Percentiles rank a stretch among this genome's conserved stretches.
Conservation (phyloP, 148 eudicot genomes). For the Chenopodium formosanum region DNA sequence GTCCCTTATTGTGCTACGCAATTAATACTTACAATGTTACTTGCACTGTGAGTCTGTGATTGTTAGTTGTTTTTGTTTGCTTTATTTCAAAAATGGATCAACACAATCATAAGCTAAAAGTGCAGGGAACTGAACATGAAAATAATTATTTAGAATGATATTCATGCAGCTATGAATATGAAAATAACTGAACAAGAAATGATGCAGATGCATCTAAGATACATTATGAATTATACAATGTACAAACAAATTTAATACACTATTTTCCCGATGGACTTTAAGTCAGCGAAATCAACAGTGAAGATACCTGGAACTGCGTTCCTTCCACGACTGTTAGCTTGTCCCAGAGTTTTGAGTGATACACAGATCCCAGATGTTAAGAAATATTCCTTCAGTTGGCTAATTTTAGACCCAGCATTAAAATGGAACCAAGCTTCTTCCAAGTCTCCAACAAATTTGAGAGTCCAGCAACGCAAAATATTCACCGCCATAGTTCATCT, state of each 20-base stretch:
- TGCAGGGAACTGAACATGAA: background rate
- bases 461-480: background rate
- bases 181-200: background rate
- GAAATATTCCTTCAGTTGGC: background rate
- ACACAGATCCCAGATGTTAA: background rate
- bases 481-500: background rate
- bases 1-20: no score
- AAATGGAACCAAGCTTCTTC: background rate
- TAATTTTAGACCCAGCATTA: background rate
- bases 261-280: background rate
- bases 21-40: background rate
- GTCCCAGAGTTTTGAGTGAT: background rate
- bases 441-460: background rate
- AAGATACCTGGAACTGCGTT: background rate
- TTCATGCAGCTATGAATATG: background rate
- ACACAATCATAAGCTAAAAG: background rate
- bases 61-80: background rate
- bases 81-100: background rate
- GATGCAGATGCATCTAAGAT: constrained; percentile 19
- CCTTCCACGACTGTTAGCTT: background rate
- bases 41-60: no score
- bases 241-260: constrained; percentile 21
- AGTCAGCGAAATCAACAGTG: constrained; percentile 6
- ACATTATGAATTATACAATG: constrained; percentile 18
- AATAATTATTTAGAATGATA: background rate